Base-by-base conservation (phyloP, 2,329 filamentous ascomycete genomes). In the Bisporella sp. region DNA sequence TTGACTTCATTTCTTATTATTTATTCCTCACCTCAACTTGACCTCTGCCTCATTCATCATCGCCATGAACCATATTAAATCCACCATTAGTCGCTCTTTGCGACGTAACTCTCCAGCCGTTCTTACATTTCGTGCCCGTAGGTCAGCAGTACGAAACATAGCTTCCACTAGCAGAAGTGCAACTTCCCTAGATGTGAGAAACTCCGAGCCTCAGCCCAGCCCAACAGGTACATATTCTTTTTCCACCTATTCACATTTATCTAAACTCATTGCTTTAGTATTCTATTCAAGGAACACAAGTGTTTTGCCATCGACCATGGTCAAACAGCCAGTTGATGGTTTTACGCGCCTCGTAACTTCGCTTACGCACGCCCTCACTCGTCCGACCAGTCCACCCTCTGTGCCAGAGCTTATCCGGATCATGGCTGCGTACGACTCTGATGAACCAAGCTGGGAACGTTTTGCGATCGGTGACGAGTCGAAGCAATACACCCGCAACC, bases 401-500 rank as follows among this genome's bases (percentile, higher is more conserved):
- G n/a, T 37, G 8, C 35, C n/a, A 9, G 35, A 37, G n/a, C 35
- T 37, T n/a, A n/a, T 9, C 8, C 35, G 35, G 2, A 46, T 62
- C 21, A 52, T 63, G 1, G 52, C 52, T 6, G 21, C 46, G 30
- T 64, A 64, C 39, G 51, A 44, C 4, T 60, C 62, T 1, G 43
- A 59, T 13, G 33, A 53, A 2, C 6, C 41, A 1, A 45, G 91
- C 52, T 96, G 91, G 91, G 66, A 72, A 47, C 75, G 74, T 57
- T 96, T 87, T 69, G 88, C 87, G 33, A 76, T 91, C 59, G 78
- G 77, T 21, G 84, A 95, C 61, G 62, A 71, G 28, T 79, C 74
- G 52, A 77, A 84, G 60, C 78, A 79, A 5, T 96, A 96, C 67
- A 96, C 91, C 8, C 74, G 91, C 47, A 96, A 96, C 64, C 78